A percentile compares a stretch with the other conserved stretches of the same genome.
Conservation (phyloP, 1,284 basidiomycete species). For the Leccinum fallax region DNA sequence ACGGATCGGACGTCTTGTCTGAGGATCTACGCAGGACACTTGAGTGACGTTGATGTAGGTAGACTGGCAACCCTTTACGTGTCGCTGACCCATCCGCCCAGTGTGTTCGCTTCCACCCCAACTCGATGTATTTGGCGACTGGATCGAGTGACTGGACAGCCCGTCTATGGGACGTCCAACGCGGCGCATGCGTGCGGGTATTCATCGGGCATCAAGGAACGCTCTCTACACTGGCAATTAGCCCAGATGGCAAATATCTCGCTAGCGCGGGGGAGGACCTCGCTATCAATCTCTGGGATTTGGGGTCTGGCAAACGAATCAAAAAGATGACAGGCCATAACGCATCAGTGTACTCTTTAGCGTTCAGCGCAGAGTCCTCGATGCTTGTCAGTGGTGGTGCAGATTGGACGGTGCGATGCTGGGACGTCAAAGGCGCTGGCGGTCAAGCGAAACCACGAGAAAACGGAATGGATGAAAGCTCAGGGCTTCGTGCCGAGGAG, state of each 20-base stretch:
- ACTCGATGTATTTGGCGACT: conserved; percentile 95
- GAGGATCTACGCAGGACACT: conserved; percentile 93
- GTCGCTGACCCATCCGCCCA: conserved; percentile 38
- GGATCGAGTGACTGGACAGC: conserved; percentile 97
- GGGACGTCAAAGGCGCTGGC: conserved; percentile 90
- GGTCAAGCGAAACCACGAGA: conserved; percentile 59
- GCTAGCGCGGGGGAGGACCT: conserved; percentile 94
- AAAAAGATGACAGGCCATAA: conserved; percentile 98
- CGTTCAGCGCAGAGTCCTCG: conserved; percentile 91
- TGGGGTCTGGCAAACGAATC: conserved; percentile 88
- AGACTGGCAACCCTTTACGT: conserved; percentile 2
- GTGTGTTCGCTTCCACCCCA: conserved; percentile 97
- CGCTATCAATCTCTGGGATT: conserved; percentile 94
- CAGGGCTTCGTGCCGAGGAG: conserved; percentile 39
- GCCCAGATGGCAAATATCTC: conserved; percentile 92
- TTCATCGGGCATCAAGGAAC: conserved; percentile 95
- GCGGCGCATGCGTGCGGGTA: conserved; percentile 89
- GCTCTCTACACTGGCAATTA: conserved; percentile 87
- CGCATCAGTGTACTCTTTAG: conserved; percentile 85
- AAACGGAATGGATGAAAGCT: conserved; percentile 46
- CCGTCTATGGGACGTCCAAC: conserved; percentile 98
- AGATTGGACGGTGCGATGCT: conserved; percentile 95
- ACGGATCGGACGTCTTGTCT: conserved; percentile 89
- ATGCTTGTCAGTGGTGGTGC: conserved; percentile 88
- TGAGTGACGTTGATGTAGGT: conserved; percentile 96